Percentiles rank a stretch among this genome's conserved stretches.
phyloP scores from a whole-genome alignment of 306 rosid species.

The Medicago arabica region DNA sequence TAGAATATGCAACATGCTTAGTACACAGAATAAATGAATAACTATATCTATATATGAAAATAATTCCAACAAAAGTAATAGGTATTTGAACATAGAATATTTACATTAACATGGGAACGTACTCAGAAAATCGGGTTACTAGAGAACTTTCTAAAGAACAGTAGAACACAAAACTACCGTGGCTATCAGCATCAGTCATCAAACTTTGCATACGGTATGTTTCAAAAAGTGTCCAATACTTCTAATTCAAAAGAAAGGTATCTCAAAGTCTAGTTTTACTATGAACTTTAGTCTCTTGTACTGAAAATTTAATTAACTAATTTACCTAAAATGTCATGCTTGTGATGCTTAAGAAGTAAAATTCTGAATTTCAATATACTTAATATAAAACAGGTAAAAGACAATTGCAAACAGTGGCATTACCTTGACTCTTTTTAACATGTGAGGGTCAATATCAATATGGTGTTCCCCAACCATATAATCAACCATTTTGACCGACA shows the following conservation, averaged over 20 bases:
- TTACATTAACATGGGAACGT: neutral
- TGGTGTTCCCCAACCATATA: constrained; percentile 78
- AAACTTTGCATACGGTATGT: neutral
- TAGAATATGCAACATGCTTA: constrained; percentile 26
- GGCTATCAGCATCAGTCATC: neutral
- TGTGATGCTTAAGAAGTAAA: constrained; percentile 32
- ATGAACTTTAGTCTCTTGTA: constrained; percentile 4
- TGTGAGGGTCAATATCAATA: constrained; percentile 72
- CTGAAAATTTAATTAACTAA: constrained; percentile 12
- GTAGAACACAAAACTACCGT: constrained; percentile 27
- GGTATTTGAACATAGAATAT: constrained; percentile 22
- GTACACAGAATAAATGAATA: neutral
- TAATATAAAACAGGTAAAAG: constrained; percentile 35
- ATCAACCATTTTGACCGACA: constrained; percentile 89
- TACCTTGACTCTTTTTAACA: constrained; percentile 82
- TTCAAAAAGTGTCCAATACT: neutral
- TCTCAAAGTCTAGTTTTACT: constrained; percentile 1
- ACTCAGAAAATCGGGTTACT: constrained; percentile 8
- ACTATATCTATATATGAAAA: neutral
- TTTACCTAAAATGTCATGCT: constrained; percentile 1
- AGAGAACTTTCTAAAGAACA: constrained; percentile 30
- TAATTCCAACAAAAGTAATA: constrained; percentile 1
- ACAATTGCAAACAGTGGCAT: constrained; percentile 20
- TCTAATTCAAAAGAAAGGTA: constrained; percentile 20
- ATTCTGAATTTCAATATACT: constrained; percentile 19